phyloP scores from a whole-genome alignment of 2,329 filamentous ascomycete species.

The Bipolaris victoriae region DNA sequence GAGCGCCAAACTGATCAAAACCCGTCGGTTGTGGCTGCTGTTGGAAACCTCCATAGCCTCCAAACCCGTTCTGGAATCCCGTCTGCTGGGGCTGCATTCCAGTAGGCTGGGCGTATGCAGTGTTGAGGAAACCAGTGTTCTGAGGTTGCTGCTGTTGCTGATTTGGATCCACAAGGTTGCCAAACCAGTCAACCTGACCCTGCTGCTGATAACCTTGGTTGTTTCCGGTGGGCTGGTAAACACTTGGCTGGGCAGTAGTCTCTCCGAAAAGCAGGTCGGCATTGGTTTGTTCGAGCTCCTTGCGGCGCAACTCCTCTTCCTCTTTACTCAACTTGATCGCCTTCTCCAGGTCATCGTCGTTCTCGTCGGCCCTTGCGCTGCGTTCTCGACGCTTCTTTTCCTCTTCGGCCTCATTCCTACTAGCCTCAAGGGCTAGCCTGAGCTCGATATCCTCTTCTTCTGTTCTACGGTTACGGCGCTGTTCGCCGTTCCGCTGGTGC shows the following conservation, averaged over 20 bases:
- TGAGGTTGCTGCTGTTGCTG: conserved; percentile 62
- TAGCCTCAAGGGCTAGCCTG: conserved; percentile 87
- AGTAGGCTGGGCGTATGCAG: conserved; percentile 76
- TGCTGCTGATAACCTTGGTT: conserved; percentile 99
- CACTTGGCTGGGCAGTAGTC: conserved; percentile 64
- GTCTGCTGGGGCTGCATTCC: conserved; percentile 69
- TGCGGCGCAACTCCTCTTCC: conserved; percentile 86
- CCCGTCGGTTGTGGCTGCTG: conserved; percentile 66
- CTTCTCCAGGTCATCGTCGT: conserved; percentile 90
- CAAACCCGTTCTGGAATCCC: conserved; percentile 72
- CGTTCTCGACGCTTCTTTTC: conserved; percentile 74
- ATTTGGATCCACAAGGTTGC: conserved; percentile 84
- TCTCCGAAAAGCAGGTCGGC: conserved; percentile 89
- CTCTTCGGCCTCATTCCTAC: conserved; percentile 93
- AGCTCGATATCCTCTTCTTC: conserved; percentile 89
- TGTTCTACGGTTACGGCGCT: conserved; percentile 59
- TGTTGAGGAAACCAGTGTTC: conserved; percentile 70
- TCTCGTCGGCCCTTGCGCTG: conserved; percentile 53
- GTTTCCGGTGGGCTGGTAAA: conserved; percentile 83
- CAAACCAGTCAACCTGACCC: conserved; percentile 94
- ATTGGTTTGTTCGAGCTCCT: conserved; percentile 86
- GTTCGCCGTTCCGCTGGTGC: conserved; percentile 48
- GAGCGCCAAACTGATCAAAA: conserved; percentile 63
- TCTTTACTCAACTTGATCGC: conserved; percentile 94
- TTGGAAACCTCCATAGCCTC: conserved; percentile 62